Conservation (phyloP, 495 filamentous ascomycete genomes). For the Penicillium lagena region DNA sequence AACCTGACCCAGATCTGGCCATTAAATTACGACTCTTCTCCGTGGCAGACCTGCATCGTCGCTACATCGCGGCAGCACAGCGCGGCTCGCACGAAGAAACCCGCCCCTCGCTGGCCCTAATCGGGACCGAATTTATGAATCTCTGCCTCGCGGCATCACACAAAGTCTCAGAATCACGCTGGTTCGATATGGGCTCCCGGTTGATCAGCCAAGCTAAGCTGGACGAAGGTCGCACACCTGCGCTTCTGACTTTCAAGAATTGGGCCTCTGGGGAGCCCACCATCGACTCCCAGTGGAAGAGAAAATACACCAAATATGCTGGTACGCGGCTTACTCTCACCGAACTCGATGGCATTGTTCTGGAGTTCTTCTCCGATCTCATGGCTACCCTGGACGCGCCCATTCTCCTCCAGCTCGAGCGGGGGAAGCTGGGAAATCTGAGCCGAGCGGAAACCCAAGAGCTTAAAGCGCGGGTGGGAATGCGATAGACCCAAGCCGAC, state of each 20-base stretch:
- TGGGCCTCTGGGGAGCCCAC: conserved; percentile 14
- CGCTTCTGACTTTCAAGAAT: too few species aligned
- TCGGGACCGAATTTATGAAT: conserved; percentile 41
- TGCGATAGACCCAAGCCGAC: neutral
- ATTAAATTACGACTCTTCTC: conserved; percentile 22
- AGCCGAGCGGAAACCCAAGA: conserved; percentile 26
- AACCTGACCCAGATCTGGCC: conserved; percentile 16
- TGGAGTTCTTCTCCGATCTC: conserved; percentile 26
- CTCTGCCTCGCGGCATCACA: conserved; percentile 31
- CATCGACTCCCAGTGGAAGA: conserved; percentile 5
- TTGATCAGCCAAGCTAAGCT: conserved; percentile 46
- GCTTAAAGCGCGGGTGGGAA: conserved; percentile 14
- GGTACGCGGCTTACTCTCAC: neutral
- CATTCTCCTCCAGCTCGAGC: conserved; percentile 39
- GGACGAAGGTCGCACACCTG: conserved; percentile 33
- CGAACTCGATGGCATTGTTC: conserved; percentile 17
- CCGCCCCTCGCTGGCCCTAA: conserved; percentile 26
- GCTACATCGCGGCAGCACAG: conserved; percentile 1
- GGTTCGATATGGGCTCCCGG: conserved; percentile 38
- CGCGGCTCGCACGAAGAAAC: neutral
- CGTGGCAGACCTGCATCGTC: conserved; percentile 9
- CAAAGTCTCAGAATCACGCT: conserved; percentile 17
- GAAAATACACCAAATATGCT: neutral
- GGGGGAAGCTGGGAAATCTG: conserved; percentile 28
- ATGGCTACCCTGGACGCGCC: conserved; percentile 32